These are phyloP conservation scores for Pichia phayaonensis DNA, from an alignment of 805 yeast species.

Conservation along the genomic window DNA sequence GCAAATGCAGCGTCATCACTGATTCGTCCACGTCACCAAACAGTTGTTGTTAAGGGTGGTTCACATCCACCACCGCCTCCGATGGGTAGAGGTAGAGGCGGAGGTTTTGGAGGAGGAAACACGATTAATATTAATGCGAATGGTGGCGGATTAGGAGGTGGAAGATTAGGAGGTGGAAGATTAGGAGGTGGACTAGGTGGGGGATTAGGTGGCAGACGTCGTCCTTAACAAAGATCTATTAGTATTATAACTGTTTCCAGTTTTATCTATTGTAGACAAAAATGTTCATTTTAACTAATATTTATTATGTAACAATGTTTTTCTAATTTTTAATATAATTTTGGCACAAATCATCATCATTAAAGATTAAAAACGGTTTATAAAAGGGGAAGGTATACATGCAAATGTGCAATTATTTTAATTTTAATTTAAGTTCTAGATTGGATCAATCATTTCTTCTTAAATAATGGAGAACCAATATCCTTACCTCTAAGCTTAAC, in stretches of 20 bases:
- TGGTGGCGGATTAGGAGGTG: conserved; percentile 2
- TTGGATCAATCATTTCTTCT: conserved; percentile 35
- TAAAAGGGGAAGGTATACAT: background rate
- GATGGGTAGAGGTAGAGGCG: background rate
- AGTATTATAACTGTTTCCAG: background rate
- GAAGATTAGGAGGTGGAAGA: conserved; percentile 2
- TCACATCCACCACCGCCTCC: background rate
- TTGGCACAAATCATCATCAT: background rate
- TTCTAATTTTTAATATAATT: no score
- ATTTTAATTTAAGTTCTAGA: no score
- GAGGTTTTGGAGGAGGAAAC: background rate
- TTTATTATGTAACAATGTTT: background rate
- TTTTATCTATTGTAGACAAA: background rate
- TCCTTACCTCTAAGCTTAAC: conserved; percentile 93
- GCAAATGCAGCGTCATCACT: background rate
- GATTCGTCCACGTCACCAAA: background rate
- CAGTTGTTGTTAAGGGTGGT: background rate
- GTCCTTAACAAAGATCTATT: background rate
- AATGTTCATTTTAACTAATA: no score
- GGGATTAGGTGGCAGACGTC: background rate
- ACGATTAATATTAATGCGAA: background rate
- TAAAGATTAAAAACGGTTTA: background rate
- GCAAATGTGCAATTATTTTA: background rate
- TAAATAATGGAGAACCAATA: conserved; percentile 81
- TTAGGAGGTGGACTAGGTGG: background rate